Base-by-base conservation (phyloP, 2,329 filamentous ascomycete species). In the Beauveria rudraprayagi region DNA sequence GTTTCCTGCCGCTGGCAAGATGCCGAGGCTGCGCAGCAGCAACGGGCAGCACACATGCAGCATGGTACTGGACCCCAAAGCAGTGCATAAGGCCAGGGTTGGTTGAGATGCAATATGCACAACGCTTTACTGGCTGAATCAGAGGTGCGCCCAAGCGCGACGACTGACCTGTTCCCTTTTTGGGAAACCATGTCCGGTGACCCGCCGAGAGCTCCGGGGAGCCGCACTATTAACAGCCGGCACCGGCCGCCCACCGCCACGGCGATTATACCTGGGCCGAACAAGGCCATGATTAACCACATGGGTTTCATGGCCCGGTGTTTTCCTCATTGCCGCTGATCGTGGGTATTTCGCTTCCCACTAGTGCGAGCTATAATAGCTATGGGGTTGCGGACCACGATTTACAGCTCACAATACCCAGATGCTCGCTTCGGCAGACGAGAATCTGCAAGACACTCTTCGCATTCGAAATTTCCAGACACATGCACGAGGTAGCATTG, bases 111-210 rank as follows among this genome's bases (percentile, higher is more conserved):
- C 8, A n/a, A 2, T 56, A 50, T 50, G 37, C 56, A n/a, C 2
- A n/a, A 24, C 34, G 51, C 34, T 52, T 30, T 14, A 59, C 30
- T 44, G 47, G 47, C 47, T 51, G 34, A 11, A n/a, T 51, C 7
- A 14, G 11, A 34, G 11, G 34, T 37, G 34, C 34, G 34, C 34
- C 26, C 48, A 34, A 34, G 17, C 26, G 30, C 26, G 30, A 17
- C 48, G 17, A 17, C n/a, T n/a, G 28, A 26, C 28, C 34, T n/a
- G 22, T n/a, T 37, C 24, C 24, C 9, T 52, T 59, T 59, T 59
- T 44, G 26, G 56, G 56, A 44, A 59, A 37, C 34, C 47, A 59
- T 51, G 56, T 37, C 56, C 56, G 56, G 37, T 10, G 44, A 24
- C 22, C 47, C 43, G 17, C 46, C 34, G 34, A 40, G 28, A 50